phyloP scores from a whole-genome alignment of 768 basidiomycete species.

The Leccinum arenicola region DNA sequence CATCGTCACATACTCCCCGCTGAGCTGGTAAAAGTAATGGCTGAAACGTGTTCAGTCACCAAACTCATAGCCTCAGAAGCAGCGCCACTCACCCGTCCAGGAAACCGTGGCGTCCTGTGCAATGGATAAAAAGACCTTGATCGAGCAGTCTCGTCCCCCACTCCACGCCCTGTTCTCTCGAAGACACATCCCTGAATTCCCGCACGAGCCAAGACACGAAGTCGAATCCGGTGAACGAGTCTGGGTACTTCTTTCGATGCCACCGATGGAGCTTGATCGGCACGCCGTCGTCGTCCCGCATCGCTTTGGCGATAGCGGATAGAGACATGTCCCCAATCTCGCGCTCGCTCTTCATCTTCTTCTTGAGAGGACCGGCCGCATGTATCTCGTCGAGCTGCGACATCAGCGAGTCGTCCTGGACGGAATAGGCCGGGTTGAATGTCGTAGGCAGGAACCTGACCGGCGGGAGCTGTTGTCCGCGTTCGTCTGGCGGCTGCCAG shows the following conservation, averaged over 20 bases:
- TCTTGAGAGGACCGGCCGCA: slow-evolving; percentile 66
- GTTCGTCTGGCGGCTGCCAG: slow-evolving; percentile 58
- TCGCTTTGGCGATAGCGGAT: slow-evolving; percentile 68
- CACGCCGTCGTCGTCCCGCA: slow-evolving; percentile 83
- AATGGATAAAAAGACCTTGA: slow-evolving; percentile 85
- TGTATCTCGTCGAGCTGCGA: slow-evolving; percentile 80
- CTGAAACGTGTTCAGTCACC: slow-evolving; percentile 36
- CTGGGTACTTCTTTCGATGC: slow-evolving; percentile 70
- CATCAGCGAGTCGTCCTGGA: slow-evolving; percentile 77
- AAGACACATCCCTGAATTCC: slow-evolving; percentile 86
- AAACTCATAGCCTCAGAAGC: not conserved
- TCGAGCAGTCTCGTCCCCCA: slow-evolving; percentile 76
- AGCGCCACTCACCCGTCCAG: slow-evolving; percentile 68
- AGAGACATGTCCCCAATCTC: slow-evolving; percentile 68
- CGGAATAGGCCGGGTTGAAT: slow-evolving; percentile 73
- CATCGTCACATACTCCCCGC: slow-evolving; percentile 69
- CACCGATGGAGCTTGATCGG: slow-evolving; percentile 83
- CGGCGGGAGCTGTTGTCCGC: slow-evolving; percentile 46
- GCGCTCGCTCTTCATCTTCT: slow-evolving; percentile 78
- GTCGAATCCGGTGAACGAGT: slow-evolving; percentile 86
- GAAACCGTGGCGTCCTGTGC: slow-evolving; percentile 74
- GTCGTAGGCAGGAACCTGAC: slow-evolving; percentile 83
- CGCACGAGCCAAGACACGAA: slow-evolving; percentile 91
- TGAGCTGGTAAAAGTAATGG: slow-evolving; percentile 86
- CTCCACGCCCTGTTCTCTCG: slow-evolving; percentile 74